phyloP scores from a whole-genome alignment of 495 filamentous ascomycete species.

The Staphylotrichum longicolle region DNA sequence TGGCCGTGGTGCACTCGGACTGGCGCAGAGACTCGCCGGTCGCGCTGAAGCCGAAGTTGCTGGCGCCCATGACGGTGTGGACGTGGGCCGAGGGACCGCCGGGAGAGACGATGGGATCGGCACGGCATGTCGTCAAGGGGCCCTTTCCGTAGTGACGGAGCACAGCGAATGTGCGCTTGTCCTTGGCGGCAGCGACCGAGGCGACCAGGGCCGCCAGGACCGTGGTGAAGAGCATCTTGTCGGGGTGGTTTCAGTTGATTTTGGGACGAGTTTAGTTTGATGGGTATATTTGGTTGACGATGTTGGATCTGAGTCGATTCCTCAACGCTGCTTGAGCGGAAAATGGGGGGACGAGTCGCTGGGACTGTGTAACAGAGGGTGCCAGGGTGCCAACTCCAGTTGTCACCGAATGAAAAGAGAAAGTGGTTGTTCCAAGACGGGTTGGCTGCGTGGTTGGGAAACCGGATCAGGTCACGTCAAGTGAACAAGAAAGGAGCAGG shows the following conservation, averaged over 20 bases:
- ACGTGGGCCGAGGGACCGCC: slow-evolving; percentile 59
- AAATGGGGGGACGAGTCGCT: slow-evolving; percentile 22
- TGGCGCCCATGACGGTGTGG: slow-evolving; percentile 68
- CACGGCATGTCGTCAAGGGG: slow-evolving; percentile 56
- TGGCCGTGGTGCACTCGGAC: slow-evolving; percentile 66
- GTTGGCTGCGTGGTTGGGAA: not conserved
- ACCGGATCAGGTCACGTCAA: slow-evolving; percentile 1
- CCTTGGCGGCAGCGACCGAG: slow-evolving; percentile 34
- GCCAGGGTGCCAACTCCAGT: slow-evolving; percentile 16
- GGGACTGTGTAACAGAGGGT: slow-evolving; percentile 22
- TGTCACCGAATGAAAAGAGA: slow-evolving; percentile 19
- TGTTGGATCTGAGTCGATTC: not conserved
- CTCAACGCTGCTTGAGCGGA: slow-evolving; percentile 2
- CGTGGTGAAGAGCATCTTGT: slow-evolving; percentile 27
- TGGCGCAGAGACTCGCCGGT: slow-evolving; percentile 54
- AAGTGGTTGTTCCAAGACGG: not conserved
- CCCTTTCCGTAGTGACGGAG: slow-evolving; percentile 44
- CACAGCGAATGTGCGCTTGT: slow-evolving; percentile 45
- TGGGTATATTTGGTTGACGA: not conserved
- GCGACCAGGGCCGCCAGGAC: slow-evolving; percentile 27
- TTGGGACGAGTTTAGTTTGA: not conserved
- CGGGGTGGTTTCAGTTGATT: not conserved
- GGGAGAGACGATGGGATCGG: slow-evolving; percentile 65
- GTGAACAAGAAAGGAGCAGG: slow-evolving; percentile 16
- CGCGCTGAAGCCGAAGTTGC: slow-evolving; percentile 64